phyloP scores from a whole-genome alignment of 768 basidiomycete species.

The Leccinum variicolor region DNA sequence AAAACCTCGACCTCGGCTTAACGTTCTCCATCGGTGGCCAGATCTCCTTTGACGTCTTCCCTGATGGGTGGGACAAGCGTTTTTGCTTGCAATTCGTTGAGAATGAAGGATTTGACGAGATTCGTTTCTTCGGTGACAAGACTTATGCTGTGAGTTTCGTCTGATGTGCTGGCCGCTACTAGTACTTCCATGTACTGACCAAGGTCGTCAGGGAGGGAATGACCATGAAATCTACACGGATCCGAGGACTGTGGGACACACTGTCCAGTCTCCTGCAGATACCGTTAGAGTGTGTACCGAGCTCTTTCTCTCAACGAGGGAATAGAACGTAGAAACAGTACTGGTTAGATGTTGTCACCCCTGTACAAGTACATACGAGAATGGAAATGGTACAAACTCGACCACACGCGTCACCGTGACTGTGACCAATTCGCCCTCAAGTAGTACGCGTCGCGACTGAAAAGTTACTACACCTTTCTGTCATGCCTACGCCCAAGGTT shows the following conservation, averaged over 20 bases:
- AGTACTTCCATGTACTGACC: constrained; percentile 1
- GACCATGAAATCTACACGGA: constrained; percentile 90
- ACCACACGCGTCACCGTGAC: constrained; percentile 29
- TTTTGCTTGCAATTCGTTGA: constrained; percentile 82
- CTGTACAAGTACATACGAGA: background rate
- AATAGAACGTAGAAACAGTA: background rate
- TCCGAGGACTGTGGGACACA: constrained; percentile 81
- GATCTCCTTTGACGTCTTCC: constrained; percentile 94
- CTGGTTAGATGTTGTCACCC: background rate
- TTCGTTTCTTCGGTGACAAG: constrained; percentile 99
- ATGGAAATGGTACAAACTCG: constrained; percentile 21
- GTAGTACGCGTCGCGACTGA: constrained; percentile 10
- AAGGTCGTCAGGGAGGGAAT: constrained; percentile 76
- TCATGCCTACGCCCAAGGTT: constrained; percentile 17
- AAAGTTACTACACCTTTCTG: background rate
- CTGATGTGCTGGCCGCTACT: background rate
- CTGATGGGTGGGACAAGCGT: constrained; percentile 95
- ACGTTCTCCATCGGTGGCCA: constrained; percentile 94
- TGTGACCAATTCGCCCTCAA: background rate
- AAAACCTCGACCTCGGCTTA: constrained; percentile 61
- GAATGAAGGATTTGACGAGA: constrained; percentile 85
- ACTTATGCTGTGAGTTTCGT: constrained; percentile 52
- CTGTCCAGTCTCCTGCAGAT: constrained; percentile 71
- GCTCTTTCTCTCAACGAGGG: constrained; percentile 49
- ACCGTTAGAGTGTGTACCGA: constrained; percentile 69